phyloP scores from a whole-genome alignment of 495 filamentous ascomycete species.

The Delitschia confertaspora region DNA sequence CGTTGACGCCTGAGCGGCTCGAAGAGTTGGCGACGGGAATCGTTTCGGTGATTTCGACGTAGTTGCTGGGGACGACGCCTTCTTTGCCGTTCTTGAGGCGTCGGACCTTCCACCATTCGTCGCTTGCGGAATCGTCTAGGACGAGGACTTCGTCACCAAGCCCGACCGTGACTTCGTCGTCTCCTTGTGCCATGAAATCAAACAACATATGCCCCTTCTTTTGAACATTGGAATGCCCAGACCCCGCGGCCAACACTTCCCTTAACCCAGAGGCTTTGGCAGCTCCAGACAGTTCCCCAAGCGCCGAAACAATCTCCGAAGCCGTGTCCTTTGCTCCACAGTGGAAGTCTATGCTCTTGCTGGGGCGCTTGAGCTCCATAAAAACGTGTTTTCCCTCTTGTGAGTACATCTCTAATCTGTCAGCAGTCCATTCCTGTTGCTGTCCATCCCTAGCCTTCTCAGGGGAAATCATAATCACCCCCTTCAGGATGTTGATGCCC shows the following conservation, averaged over 20 bases:
- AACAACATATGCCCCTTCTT: slow-evolving; percentile 81
- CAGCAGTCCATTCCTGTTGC: slow-evolving; percentile 85
- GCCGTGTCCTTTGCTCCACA: slow-evolving; percentile 96
- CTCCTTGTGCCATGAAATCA: slow-evolving; percentile 92
- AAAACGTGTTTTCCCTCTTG: slow-evolving; percentile 98
- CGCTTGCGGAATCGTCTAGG: slow-evolving; percentile 80
- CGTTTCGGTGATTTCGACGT: slow-evolving; percentile 74
- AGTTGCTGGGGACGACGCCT: slow-evolving; percentile 97
- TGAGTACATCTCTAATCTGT: slow-evolving; percentile 88
- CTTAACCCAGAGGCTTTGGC: slow-evolving; percentile 72
- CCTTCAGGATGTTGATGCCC: slow-evolving; percentile 78
- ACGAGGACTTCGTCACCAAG: slow-evolving; percentile 86
- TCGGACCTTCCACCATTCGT: slow-evolving; percentile 97
- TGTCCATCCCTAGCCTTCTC: slow-evolving; percentile 70
- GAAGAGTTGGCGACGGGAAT: slow-evolving; percentile 35
- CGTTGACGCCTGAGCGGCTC: slow-evolving; percentile 48
- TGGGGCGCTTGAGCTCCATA: slow-evolving; percentile 80
- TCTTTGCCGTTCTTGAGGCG: slow-evolving; percentile 83
- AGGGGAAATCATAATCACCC: slow-evolving; percentile 82
- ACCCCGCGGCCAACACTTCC: slow-evolving; percentile 75
- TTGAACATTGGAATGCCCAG: slow-evolving; percentile 53
- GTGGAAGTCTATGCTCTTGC: slow-evolving; percentile 91
- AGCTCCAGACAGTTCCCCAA: slow-evolving; percentile 84
- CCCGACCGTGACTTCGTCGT: slow-evolving; percentile 90
- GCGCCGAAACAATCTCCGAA: slow-evolving; percentile 75